A percentile compares a stretch with the other conserved stretches of the same genome.
Conservation (phyloP, 2,329 filamentous ascomycete genomes). For the Metarhizium album region DNA sequence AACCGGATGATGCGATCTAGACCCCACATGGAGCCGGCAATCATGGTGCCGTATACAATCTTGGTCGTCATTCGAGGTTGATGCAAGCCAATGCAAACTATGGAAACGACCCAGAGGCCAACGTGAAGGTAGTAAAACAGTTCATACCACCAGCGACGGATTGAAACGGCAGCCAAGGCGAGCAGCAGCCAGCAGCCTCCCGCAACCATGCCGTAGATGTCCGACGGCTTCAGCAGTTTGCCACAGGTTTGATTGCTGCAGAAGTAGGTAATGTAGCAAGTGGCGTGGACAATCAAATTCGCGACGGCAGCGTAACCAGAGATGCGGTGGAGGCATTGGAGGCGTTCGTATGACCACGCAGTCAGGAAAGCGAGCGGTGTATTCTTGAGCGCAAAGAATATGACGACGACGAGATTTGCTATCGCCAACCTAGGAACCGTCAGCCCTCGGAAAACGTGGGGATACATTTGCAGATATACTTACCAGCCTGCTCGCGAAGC, state of each 20-base stretch:
- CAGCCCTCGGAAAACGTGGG: neutral
- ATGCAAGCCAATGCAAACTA: conserved; percentile 40
- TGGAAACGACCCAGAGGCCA: conserved; percentile 33
- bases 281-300: conserved; percentile 34
- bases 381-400: conserved; percentile 47
- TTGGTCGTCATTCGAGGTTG: conserved; percentile 34
- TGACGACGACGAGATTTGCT: conserved; percentile 38
- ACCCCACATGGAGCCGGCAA: conserved; percentile 37
- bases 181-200: conserved; percentile 35
- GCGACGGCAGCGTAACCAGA: conserved; percentile 39
- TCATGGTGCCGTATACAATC: conserved; percentile 30
- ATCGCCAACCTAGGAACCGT: conserved; percentile 24
- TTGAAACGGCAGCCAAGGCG: conserved; percentile 28
- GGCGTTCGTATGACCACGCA: conserved; percentile 45
- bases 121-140: conserved; percentile 45
- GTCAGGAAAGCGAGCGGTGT: conserved; percentile 44
- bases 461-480: conserved; percentile 6
- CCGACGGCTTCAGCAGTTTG: conserved; percentile 23
- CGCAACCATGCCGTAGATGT: conserved; percentile 39
- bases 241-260: conserved; percentile 14
- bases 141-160: conserved; percentile 42
- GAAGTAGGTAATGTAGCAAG: conserved; percentile 32
- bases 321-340: conserved; percentile 46
- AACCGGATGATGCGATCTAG: conserved; percentile 39
- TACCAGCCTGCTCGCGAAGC: conserved; percentile 29